A percentile compares a stretch with the other conserved stretches of the same genome.
These are phyloP conservation scores for Toxicodendron radicans DNA, from an alignment of 345 rosid species.

Conservation along the genomic window DNA sequence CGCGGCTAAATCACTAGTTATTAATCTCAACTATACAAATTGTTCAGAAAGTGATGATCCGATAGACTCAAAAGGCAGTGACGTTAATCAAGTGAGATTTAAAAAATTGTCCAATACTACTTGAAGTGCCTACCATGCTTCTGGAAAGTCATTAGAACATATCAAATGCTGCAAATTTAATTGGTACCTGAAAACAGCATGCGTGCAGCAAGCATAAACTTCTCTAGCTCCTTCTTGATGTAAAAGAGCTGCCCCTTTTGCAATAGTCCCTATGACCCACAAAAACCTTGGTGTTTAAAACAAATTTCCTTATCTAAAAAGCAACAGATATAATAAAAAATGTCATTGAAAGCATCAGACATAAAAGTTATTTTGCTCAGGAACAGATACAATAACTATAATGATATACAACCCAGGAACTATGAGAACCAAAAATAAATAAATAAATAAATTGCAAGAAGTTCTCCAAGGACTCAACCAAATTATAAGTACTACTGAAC, in stretches of 20 bases:
- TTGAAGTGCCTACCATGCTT: neutral
- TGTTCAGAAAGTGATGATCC: neutral
- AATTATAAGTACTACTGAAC: too few species aligned
- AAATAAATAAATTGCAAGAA: conserved; percentile 3
- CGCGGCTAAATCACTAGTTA: neutral
- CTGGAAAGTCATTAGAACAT: neutral
- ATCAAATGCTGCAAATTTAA: neutral
- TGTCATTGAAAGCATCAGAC: neutral
- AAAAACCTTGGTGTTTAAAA: neutral
- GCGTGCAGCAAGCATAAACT: conserved; percentile 97
- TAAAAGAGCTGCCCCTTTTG: conserved; percentile 88
- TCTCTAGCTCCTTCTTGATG: conserved; percentile 98
- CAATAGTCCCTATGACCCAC: conserved; percentile 65
- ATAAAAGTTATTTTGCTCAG: neutral
- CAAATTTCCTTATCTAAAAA: too few species aligned
- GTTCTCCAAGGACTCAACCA: neutral
- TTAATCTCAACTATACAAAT: neutral
- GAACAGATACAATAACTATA: neutral
- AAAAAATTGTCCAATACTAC: too few species aligned
- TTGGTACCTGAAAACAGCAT: conserved; percentile 91
- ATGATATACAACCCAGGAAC: neutral
- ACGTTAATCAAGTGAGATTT: neutral
- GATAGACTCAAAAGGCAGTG: neutral
- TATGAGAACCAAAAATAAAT: neutral
- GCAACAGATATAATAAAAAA: neutral